These are phyloP conservation scores for Eleusine indica DNA, from an alignment of 176 grass and related monocot genomes.

Conservation along the genomic window DNA sequence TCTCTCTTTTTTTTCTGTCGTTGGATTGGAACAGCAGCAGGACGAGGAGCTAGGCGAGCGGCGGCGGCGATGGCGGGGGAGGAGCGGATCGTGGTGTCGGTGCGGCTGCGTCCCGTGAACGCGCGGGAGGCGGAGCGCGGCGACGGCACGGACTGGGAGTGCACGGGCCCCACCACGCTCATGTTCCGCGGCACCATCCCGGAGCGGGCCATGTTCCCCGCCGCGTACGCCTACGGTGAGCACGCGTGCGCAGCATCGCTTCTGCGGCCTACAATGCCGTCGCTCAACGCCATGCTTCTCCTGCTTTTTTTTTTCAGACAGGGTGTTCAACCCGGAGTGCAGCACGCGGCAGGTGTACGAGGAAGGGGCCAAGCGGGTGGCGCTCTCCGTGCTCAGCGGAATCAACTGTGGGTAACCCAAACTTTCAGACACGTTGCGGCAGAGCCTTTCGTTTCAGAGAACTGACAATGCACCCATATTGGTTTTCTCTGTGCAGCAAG, in stretches of 20 bases:
- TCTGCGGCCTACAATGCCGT: not conserved
- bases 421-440: not conserved
- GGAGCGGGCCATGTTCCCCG: slow-evolving; percentile 73
- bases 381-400: slow-evolving; percentile 76
- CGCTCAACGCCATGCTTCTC: not conserved
- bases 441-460: not conserved
- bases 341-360: slow-evolving; percentile 80
- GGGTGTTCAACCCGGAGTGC: slow-evolving; percentile 70
- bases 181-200: slow-evolving; percentile 65
- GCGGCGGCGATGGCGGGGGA: slow-evolving; percentile 24
- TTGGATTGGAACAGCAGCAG: not conserved
- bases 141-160: slow-evolving; percentile 75
- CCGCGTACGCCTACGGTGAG: slow-evolving; percentile 73
- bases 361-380: slow-evolving; percentile 81
- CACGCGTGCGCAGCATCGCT: not conserved
- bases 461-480: not conserved
- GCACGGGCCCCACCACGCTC: slow-evolving; percentile 61
- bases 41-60: not conserved
- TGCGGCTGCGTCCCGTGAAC: slow-evolving; percentile 75
- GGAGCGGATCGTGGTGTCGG: slow-evolving; percentile 87
- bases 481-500: slow-evolving; percentile 55
- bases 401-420: slow-evolving; percentile 65
- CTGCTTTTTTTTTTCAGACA: slow-evolving; percentile 48
- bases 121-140: slow-evolving; percentile 68
- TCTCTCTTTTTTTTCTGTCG: not conserved